Percentiles rank a stretch among this genome's conserved stretches.
These are phyloP conservation scores for Pelargonium fulgidum DNA, from an alignment of 441 rosid genomes.

Conservation along the genomic window DNA sequence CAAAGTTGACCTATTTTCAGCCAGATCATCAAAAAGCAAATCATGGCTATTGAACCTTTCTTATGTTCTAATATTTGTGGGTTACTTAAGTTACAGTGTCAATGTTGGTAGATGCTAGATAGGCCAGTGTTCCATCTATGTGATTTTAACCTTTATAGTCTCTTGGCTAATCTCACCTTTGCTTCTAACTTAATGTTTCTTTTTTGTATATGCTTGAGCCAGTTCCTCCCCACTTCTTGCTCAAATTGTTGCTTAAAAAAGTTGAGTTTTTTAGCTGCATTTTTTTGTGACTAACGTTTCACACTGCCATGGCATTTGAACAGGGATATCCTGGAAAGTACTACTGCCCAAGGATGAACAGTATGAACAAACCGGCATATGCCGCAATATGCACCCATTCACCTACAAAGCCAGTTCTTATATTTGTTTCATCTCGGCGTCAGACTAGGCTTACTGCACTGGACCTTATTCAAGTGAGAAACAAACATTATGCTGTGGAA, in stretches of 20 bases:
- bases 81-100: background rate
- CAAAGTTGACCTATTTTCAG: background rate
- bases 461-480: conserved; percentile 89
- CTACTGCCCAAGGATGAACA: conserved; percentile 94
- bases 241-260: no score
- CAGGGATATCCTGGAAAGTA: conserved; percentile 99
- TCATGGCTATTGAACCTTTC: background rate
- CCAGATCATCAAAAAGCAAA: background rate
- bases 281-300: background rate
- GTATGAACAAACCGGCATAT: conserved; percentile 99
- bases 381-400: conserved; percentile 99
- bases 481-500: conserved; percentile 17
- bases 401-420: conserved; percentile 93
- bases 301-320: conserved; percentile 10
- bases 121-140: background rate
- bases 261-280: no score
- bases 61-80: background rate
- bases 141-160: background rate
- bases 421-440: conserved; percentile 97
- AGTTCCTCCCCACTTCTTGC: no score
- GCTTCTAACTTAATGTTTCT: no score
- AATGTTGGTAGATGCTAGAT: background rate
- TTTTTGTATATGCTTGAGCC: no score
- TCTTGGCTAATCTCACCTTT: no score
- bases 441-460: conserved; percentile 98